Evolutionary conservation across 1,139 yeast genomes (phyloP).

Genomic region (Debaryomyces sp.): DNA sequence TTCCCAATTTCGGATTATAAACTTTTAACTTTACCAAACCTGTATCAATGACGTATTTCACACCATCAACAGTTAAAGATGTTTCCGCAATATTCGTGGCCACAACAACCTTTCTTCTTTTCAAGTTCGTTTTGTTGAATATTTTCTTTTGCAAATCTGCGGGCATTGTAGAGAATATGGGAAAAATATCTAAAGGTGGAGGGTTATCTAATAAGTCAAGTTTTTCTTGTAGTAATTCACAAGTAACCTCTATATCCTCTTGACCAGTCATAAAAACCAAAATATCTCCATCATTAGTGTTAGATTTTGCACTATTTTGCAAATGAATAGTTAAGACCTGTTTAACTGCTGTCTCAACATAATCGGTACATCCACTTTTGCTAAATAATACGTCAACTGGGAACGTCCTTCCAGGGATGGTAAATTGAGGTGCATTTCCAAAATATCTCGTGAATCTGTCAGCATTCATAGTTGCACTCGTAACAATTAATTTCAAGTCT

Average conservation of each 20-base stretch:
- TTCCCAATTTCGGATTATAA: constrained; percentile 80
- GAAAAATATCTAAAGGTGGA: constrained; percentile 69
- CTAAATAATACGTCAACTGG: constrained; percentile 83
- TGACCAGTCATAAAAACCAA: constrained; percentile 96
- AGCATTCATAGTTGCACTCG: constrained; percentile 95
- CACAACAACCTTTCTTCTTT: constrained; percentile 77
- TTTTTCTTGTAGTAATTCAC: constrained; percentile 66
- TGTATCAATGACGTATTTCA: constrained; percentile 80
- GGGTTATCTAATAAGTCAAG: constrained; percentile 56
- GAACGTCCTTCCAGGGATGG: constrained; percentile 89
- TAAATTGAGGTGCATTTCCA: constrained; percentile 85
- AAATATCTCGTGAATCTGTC: constrained; percentile 74
- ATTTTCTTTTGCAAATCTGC: constrained; percentile 80
- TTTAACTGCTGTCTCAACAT: constrained; percentile 85
- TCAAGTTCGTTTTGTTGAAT: constrained; percentile 59
- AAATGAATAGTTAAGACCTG: constrained; percentile 80
- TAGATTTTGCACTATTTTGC: constrained; percentile 26
- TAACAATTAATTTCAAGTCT: constrained; percentile 80
- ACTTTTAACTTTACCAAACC: constrained; percentile 87
- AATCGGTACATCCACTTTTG: constrained; percentile 66
- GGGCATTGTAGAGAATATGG: constrained; percentile 89
- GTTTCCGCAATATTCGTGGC: constrained; percentile 98
- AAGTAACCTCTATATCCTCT: constrained; percentile 88
- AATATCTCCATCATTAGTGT: constrained; percentile 71
- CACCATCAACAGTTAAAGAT: constrained; percentile 90